Percentiles rank a stretch among this genome's conserved stretches.
Conservation (phyloP, 495 filamentous ascomycete genomes). For the Podospora pseudoanserina region DNA sequence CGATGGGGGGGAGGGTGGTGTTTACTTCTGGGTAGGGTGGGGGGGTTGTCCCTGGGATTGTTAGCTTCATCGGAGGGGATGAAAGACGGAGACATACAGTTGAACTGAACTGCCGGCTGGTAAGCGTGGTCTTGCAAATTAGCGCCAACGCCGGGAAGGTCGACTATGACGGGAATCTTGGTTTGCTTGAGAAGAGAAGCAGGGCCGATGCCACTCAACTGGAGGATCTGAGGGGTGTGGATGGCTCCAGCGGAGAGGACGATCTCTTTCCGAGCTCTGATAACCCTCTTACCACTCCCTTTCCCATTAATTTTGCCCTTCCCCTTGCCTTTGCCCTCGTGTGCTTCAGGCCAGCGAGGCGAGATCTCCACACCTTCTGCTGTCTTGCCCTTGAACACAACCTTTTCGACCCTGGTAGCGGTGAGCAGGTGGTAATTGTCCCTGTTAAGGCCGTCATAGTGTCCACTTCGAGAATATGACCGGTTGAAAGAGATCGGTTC, state of each 20-base stretch:
- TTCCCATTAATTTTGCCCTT: not conserved
- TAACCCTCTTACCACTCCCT: not conserved
- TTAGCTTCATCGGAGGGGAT: not conserved
- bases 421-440: constrained; percentile 16
- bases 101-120: not conserved
- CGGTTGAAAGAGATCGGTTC: constrained; percentile 31
- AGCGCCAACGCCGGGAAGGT: constrained; percentile 50
- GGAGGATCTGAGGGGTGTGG: constrained; percentile 51
- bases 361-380: constrained; percentile 9
- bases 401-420: constrained; percentile 25
- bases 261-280: constrained; percentile 45
- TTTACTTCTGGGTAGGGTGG: not conserved
- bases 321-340: not conserved
- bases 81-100: not conserved
- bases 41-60: not conserved
- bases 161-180: constrained; percentile 38
- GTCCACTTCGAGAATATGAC: constrained; percentile 35
- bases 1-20: constrained; percentile 16
- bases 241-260: constrained; percentile 53
- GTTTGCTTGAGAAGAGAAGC: constrained; percentile 36
- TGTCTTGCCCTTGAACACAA: constrained; percentile 28
- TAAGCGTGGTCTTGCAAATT: constrained; percentile 51
- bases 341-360: not conserved
- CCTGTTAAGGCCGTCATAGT: constrained; percentile 27
- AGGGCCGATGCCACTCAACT: constrained; percentile 50